These are phyloP conservation scores for Aspergillus sp. DNA, from an alignment of 2,329 filamentous ascomycete genomes.

Conservation along the genomic window DNA sequence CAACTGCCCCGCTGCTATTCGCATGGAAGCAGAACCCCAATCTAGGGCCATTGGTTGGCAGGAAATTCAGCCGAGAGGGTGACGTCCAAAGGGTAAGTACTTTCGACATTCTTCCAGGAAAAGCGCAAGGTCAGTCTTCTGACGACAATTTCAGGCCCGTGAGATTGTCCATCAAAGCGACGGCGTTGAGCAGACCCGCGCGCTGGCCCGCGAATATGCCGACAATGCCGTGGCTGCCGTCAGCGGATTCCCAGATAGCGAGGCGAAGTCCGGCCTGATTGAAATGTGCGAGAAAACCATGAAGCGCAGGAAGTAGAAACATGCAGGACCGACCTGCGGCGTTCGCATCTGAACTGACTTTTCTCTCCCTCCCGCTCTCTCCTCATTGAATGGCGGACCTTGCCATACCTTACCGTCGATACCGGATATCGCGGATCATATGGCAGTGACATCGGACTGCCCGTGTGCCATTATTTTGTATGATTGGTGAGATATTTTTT, in stretches of 20 bases:
- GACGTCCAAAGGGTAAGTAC: slow-evolving; percentile 69
- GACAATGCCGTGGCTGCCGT: slow-evolving; percentile 83
- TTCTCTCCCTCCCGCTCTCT: no score
- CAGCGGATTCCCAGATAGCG: slow-evolving; percentile 75
- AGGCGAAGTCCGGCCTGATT: slow-evolving; percentile 81
- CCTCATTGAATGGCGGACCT: neutral
- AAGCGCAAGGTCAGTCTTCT: slow-evolving; percentile 7
- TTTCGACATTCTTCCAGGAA: neutral
- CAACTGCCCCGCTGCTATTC: slow-evolving; percentile 87
- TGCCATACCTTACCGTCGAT: neutral
- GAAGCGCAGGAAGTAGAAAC: slow-evolving; percentile 65
- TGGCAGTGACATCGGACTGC: neutral
- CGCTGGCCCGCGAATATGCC: slow-evolving; percentile 80
- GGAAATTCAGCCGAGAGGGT: slow-evolving; percentile 76
- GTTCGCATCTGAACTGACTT: neutral
- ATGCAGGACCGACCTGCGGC: neutral
- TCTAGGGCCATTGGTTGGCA: slow-evolving; percentile 76
- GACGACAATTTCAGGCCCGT: slow-evolving; percentile 55
- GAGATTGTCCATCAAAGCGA: slow-evolving; percentile 73
- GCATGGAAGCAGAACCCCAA: slow-evolving; percentile 86
- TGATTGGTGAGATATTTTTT: neutral
- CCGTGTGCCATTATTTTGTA: slow-evolving; percentile 1
- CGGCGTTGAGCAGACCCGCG: slow-evolving; percentile 84
- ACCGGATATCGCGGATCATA: neutral
- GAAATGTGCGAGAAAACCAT: slow-evolving; percentile 93